These are phyloP conservation scores for Stagonosporopsis chrysanthemi DNA, from an alignment of 2,329 filamentous ascomycete species.

Conservation along the genomic window DNA sequence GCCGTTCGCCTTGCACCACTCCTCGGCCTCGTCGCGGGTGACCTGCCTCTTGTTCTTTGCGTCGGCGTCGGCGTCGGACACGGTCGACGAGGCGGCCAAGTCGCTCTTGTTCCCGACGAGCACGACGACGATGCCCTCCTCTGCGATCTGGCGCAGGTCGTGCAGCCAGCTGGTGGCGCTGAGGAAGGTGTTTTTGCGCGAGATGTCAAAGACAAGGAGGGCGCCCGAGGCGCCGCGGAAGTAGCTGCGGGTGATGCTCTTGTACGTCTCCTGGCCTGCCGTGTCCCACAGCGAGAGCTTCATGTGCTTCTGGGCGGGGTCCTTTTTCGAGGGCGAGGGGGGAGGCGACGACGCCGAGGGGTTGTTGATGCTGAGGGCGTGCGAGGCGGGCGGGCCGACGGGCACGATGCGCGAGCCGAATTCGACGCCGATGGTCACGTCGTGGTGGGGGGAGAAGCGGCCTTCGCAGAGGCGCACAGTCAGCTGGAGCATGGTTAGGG, in stretches of 20 bases:
- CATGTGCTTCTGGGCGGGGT: conserved; percentile 74
- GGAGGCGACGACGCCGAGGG: conserved; percentile 37
- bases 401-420: conserved; percentile 93
- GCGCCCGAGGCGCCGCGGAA: conserved; percentile 82
- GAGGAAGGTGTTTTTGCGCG: conserved; percentile 80
- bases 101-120: conserved; percentile 96
- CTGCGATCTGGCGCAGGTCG: conserved; percentile 92
- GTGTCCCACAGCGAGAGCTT: conserved; percentile 96
- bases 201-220: conserved; percentile 94
- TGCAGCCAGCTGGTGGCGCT: conserved; percentile 93
- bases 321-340: conserved; percentile 37
- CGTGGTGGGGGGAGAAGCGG: conserved; percentile 91
- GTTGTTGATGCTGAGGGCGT: conserved; percentile 63
- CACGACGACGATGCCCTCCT: conserved; percentile 93
- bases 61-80: conserved; percentile 48
- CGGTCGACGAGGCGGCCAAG: conserved; percentile 63
- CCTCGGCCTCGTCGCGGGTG: conserved; percentile 80
- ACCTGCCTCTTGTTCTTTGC: conserved; percentile 75
- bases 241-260: conserved; percentile 92
- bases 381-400: conserved; percentile 80
- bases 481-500: conserved; percentile 59
- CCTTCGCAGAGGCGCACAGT: conserved; percentile 97
- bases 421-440: conserved; percentile 96
- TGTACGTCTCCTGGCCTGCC: conserved; percentile 96
- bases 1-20: conserved; percentile 86